Base-by-base conservation (phyloP, 1,284 basidiomycete species). In the Boletus sp. region DNA sequence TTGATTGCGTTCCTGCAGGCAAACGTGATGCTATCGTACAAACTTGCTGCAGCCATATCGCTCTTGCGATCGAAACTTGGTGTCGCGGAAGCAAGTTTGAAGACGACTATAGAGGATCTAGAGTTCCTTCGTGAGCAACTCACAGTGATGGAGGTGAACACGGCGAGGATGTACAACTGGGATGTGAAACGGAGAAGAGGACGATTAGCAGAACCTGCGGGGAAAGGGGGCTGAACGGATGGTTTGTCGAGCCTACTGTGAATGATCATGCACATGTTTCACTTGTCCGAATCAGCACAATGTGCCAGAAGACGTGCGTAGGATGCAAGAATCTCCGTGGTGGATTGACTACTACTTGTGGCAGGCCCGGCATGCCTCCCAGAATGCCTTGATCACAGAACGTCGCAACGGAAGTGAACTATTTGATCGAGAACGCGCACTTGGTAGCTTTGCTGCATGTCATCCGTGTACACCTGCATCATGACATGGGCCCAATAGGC, bases 131-230 rank as follows among this genome's bases (percentile, higher is more conserved):
- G 94, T 46, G 95, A 99, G 65, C 95, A 99, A 68, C 80, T 95
- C 45, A 99, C 95, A 4, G 82, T 96, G 13, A 97, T 97, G 89
- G 94, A 99, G 66, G 95, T 99, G 52, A 98, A 98, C 67, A 95
- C 91, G 22, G 95, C 95, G 8, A 76, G 95, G 30, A 88, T 97
- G 46, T 97, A 96, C 68, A 99, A 99, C 64, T 94, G 89, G 88
- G 93, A 95, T 65, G 92, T 95, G 37, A 91, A 91, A 64, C 73
- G 87, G 53, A 73, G 92, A 60, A 73, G 90, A 62, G 83, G 88
- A 54, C 70, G 81, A 53, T 71, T 64, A 54, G 78, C 78, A 47
- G 71, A 66, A 30, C 13, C 46, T 26, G 19, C 38, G 5, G 38
- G 25, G 23, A 42, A 48, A 43, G 54, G 50, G 17, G 36, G 30